Conservation (phyloP, 257 asterid species). For the Cynanchum wilfordii region DNA sequence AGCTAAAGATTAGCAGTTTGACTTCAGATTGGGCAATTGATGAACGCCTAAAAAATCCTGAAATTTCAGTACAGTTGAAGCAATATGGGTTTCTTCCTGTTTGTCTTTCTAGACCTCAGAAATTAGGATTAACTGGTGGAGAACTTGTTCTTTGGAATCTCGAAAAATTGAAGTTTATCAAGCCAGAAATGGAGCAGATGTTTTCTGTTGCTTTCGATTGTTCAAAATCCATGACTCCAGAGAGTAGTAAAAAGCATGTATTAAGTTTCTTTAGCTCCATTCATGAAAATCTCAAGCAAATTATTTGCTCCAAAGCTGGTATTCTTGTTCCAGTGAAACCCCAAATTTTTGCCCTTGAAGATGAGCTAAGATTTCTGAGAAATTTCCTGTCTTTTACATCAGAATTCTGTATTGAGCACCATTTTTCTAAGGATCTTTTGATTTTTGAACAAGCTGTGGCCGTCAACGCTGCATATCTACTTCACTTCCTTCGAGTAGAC, state of each 20-base stretch:
- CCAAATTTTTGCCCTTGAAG: neutral
- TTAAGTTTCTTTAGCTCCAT: neutral
- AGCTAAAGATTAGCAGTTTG: neutral
- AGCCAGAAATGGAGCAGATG: conserved; percentile 4
- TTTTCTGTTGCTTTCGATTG: neutral
- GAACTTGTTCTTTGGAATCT: neutral
- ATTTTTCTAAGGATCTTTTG: neutral
- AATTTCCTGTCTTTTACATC: neutral
- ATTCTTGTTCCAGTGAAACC: neutral
- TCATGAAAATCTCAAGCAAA: neutral
- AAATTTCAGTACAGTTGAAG: neutral
- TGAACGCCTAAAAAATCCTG: neutral
- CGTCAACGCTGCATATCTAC: neutral
- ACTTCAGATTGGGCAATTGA: neutral
- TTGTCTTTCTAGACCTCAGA: neutral
- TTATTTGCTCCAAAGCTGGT: neutral
- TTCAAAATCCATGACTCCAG: neutral
- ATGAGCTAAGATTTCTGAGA: neutral
- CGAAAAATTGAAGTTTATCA: neutral
- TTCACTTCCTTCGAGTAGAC: neutral
- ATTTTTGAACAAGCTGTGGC: neutral
- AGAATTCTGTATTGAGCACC: neutral
- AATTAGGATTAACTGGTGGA: neutral
- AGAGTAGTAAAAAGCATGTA: neutral
- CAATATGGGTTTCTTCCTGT: neutral